Evolutionary conservation across 2,329 filamentous ascomycete species (phyloP).

Genomic region (Cladobotryum protrusum): DNA sequence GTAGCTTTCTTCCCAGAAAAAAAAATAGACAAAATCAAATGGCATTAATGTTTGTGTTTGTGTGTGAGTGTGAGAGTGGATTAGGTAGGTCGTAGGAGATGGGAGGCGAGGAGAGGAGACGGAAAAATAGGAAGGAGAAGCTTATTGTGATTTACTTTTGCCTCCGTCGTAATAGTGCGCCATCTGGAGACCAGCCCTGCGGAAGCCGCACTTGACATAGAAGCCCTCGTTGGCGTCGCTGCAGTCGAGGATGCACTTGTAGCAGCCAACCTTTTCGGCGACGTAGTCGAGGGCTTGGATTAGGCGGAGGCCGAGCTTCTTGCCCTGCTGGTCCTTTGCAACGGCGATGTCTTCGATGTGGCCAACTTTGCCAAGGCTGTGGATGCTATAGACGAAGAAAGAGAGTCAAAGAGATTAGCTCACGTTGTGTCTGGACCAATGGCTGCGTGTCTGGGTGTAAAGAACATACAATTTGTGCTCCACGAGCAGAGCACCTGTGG

Average conservation of each 20-base stretch:
- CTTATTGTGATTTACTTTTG: constrained; percentile 39
- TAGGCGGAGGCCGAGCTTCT: constrained; percentile 87
- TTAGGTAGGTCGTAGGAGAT: too few species aligned
- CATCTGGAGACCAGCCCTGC: constrained; percentile 90
- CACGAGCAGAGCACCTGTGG: constrained; percentile 81
- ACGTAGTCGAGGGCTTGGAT: constrained; percentile 91
- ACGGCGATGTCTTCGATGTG: constrained; percentile 99
- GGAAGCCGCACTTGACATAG: constrained; percentile 96
- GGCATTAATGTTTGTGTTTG: too few species aligned
- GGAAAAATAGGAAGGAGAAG: background rate
- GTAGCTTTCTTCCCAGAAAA: too few species aligned
- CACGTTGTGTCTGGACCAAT: constrained; percentile 3
- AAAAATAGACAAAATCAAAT: too few species aligned
- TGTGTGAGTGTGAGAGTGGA: too few species aligned
- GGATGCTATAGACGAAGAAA: constrained; percentile 50
- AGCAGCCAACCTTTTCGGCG: constrained; percentile 83
- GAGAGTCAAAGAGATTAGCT: background rate
- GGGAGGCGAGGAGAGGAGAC: background rate
- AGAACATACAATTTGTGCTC: constrained; percentile 81
- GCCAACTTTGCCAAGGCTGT: constrained; percentile 74
- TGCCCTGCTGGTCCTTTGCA: constrained; percentile 89
- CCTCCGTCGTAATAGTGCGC: constrained; percentile 77
- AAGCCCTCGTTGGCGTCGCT: constrained; percentile 95
- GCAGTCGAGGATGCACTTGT: constrained; percentile 96
- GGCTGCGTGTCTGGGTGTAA: background rate